Evolutionary conservation across 2,329 filamentous ascomycete species (phyloP).

Genomic region (Colletotrichum sp.): DNA sequence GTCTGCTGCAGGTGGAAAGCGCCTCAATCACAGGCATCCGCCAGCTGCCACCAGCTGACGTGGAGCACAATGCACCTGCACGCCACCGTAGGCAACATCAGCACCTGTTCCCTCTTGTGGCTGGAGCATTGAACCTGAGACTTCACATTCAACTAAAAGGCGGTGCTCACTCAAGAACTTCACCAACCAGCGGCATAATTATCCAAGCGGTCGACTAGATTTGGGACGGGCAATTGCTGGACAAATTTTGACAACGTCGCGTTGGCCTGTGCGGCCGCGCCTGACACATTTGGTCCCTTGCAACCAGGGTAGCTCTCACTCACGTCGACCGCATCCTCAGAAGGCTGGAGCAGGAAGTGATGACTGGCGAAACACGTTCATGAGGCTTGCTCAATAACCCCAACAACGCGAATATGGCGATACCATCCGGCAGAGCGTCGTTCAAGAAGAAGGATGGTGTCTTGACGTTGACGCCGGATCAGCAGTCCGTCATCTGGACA

Average conservation of each 20-base stretch:
- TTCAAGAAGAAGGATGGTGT: constrained; percentile 98
- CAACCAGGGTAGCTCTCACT: background rate
- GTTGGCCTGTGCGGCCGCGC: constrained; percentile 11
- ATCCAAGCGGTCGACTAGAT: background rate
- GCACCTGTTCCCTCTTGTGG: background rate
- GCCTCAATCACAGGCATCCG: background rate
- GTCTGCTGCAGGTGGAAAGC: background rate
- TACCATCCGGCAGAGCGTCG: constrained; percentile 69
- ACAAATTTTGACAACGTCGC: background rate
- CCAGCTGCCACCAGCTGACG: background rate
- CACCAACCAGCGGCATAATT: background rate
- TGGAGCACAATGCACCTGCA: background rate
- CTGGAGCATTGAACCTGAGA: constrained; percentile 3
- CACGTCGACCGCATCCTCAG: background rate
- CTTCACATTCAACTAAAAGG: constrained; percentile 6
- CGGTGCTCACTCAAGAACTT: background rate
- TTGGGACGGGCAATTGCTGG: background rate
- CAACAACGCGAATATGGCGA: constrained; percentile 50
- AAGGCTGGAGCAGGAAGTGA: background rate
- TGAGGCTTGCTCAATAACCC: background rate
- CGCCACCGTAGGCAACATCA: constrained; percentile 11
- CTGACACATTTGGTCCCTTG: constrained; percentile 7
- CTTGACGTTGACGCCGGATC: constrained; percentile 76
- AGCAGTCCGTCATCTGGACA: constrained; percentile 80
- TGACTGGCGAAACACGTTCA: background rate